Conservation (phyloP, 2,329 filamentous ascomycete species). For the Cephalotrichum gorgonifer region DNA sequence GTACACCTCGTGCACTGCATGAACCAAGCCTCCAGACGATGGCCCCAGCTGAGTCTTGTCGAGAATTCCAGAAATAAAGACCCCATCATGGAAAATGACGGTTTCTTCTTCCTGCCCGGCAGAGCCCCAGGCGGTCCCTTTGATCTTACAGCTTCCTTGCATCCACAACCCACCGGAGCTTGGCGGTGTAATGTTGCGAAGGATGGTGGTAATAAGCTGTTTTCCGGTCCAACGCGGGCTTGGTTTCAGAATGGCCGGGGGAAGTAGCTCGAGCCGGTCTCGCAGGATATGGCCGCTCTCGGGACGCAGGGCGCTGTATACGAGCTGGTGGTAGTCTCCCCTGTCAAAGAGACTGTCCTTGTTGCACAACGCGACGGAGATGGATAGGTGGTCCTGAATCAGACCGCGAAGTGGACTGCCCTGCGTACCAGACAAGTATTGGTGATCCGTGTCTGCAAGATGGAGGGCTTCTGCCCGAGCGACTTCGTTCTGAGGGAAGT, state of each 20-base stretch:
- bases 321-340: slow-evolving; percentile 83
- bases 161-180: slow-evolving; percentile 71
- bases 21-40: slow-evolving; percentile 74
- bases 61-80: slow-evolving; percentile 81
- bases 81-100: slow-evolving; percentile 77
- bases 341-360: slow-evolving; percentile 84
- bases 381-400: slow-evolving; percentile 97
- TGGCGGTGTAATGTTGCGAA: slow-evolving; percentile 80
- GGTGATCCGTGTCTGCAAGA: slow-evolving; percentile 92
- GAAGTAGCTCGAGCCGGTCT: slow-evolving; percentile 70
- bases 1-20: slow-evolving; percentile 88
- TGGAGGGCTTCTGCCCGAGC: slow-evolving; percentile 81
- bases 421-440: slow-evolving; percentile 88
- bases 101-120: slow-evolving; percentile 61
- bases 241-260: slow-evolving; percentile 76
- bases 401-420: slow-evolving; percentile 90
- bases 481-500: slow-evolving; percentile 95
- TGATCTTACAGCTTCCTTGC: slow-evolving; percentile 67
- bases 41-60: slow-evolving; percentile 95
- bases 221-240: slow-evolving; percentile 86
- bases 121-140: slow-evolving; percentile 67
- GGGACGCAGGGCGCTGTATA: slow-evolving; percentile 81
- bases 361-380: slow-evolving; percentile 82
- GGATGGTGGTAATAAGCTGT: slow-evolving; percentile 83
- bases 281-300: slow-evolving; percentile 81